These are phyloP conservation scores for Polyporus arcularius DNA, from an alignment of 768 basidiomycete species.

Conservation along the genomic window DNA sequence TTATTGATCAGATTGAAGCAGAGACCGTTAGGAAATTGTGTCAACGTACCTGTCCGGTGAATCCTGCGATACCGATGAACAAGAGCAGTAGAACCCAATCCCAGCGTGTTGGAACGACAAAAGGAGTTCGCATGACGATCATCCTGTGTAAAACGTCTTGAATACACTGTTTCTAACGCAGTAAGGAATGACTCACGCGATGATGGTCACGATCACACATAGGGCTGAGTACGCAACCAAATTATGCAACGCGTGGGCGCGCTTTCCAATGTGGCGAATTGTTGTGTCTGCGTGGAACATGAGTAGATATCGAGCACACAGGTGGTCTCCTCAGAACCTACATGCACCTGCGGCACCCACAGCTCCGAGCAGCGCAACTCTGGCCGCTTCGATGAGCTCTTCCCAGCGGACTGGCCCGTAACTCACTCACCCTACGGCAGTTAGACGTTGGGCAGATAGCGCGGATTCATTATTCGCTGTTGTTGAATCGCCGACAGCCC, in stretches of 20 bases:
- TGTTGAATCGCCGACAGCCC: constrained; percentile 5
- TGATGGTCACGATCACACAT: constrained; percentile 45
- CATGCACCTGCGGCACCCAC: constrained; percentile 68
- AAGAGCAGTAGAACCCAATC: constrained; percentile 49
- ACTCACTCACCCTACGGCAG: constrained; percentile 57
- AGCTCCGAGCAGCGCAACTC: constrained; percentile 67
- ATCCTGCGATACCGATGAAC: constrained; percentile 55
- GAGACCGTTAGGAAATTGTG: not conserved
- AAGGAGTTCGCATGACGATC: constrained; percentile 37
- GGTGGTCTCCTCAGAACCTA: constrained; percentile 36
- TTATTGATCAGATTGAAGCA: not conserved
- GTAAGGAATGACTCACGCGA: constrained; percentile 26
- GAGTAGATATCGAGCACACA: not conserved
- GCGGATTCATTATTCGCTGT: constrained; percentile 7
- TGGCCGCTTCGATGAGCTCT: constrained; percentile 25
- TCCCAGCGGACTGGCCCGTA: not conserved
- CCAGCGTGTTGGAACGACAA: constrained; percentile 47
- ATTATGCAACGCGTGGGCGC: constrained; percentile 74
- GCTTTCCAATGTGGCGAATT: constrained; percentile 70
- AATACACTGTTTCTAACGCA: too few relatives aligned
- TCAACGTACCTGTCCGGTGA: constrained; percentile 41
- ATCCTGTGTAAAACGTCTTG: constrained; percentile 37
- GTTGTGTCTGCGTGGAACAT: constrained; percentile 39
- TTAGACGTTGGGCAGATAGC: constrained; percentile 43
- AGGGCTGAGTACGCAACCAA: constrained; percentile 66